phyloP scores from a whole-genome alignment of 1,139 yeast genomes.

The Kodamaea suecica region DNA sequence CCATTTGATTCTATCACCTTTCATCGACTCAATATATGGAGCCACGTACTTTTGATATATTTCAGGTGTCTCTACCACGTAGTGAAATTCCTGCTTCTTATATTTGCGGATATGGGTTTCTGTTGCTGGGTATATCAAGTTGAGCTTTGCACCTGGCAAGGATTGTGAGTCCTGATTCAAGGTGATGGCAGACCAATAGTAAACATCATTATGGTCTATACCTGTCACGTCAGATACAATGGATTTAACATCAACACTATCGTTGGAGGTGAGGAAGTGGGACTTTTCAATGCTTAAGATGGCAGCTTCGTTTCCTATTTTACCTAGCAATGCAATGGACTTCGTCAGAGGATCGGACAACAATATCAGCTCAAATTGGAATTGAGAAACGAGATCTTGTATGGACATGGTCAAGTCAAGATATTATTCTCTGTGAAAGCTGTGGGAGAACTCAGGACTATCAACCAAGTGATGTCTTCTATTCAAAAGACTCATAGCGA shows the following conservation, averaged over 20 bases:
- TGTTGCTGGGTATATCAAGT: constrained; percentile 86
- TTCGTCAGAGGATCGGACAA: constrained; percentile 65
- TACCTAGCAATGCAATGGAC: constrained; percentile 61
- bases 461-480: no score
- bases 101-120: constrained; percentile 79
- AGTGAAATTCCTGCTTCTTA: constrained; percentile 52
- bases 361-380: constrained; percentile 42
- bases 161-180: constrained; percentile 45
- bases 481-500: no score
- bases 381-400: constrained; percentile 28
- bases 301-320: constrained; percentile 53
- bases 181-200: constrained; percentile 70
- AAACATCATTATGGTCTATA: constrained; percentile 74
- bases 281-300: constrained; percentile 75
- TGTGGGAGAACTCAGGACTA: no score
- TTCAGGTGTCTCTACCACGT: constrained; percentile 78
- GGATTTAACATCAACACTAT: constrained; percentile 16
- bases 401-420: constrained; percentile 10
- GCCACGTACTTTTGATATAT: constrained; percentile 57
- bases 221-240: constrained; percentile 36
- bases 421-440: no score
- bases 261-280: constrained; percentile 16
- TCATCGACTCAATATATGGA: constrained; percentile 77
- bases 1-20: constrained; percentile 82
- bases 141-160: constrained; percentile 66